phyloP scores from a whole-genome alignment of 2,329 filamentous ascomycete species.

The Rachicladosporium sp. region DNA sequence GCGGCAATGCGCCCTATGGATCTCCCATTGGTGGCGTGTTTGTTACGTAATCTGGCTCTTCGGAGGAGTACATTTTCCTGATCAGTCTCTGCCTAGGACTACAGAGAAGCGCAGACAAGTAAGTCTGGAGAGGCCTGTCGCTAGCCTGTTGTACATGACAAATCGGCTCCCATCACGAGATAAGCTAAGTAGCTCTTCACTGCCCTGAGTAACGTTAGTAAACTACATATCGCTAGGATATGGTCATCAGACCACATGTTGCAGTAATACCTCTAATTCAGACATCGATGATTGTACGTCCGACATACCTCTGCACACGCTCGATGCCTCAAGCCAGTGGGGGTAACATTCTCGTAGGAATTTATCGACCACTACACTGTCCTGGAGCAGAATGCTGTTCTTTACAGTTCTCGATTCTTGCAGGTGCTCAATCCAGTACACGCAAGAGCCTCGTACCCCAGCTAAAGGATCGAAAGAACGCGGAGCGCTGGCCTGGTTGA shows the following conservation, averaged over 20 bases:
- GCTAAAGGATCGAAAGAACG: slow-evolving; percentile 1
- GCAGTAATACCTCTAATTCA: slow-evolving; percentile 1
- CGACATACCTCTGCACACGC: slow-evolving; percentile 1
- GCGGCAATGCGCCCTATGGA: slow-evolving; percentile 24
- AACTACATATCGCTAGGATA: neutral
- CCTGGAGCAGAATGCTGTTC: neutral
- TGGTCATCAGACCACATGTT: slow-evolving; percentile 1
- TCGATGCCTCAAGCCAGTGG: slow-evolving; percentile 1
- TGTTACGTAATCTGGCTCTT: slow-evolving; percentile 1
- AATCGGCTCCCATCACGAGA: slow-evolving; percentile 1
- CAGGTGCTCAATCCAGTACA: slow-evolving; percentile 4
- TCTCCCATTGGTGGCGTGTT: slow-evolving; percentile 1
- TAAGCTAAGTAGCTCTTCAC: slow-evolving; percentile 1
- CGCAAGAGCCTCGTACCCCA: slow-evolving; percentile 1
- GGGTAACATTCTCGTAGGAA: slow-evolving; percentile 1
- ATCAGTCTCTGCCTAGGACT: slow-evolving; percentile 1
- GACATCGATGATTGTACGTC: slow-evolving; percentile 1
- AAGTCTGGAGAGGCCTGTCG: slow-evolving; percentile 1
- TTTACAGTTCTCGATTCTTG: slow-evolving; percentile 1
- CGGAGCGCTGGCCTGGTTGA: neutral
- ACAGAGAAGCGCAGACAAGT: slow-evolving; percentile 1
- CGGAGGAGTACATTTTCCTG: neutral
- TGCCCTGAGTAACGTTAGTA: slow-evolving; percentile 1
- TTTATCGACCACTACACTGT: neutral
- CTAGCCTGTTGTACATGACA: slow-evolving; percentile 1